These are phyloP conservation scores for Alternaria sp. DNA, from an alignment of 2,329 filamentous ascomycete species.

Conservation along the genomic window DNA sequence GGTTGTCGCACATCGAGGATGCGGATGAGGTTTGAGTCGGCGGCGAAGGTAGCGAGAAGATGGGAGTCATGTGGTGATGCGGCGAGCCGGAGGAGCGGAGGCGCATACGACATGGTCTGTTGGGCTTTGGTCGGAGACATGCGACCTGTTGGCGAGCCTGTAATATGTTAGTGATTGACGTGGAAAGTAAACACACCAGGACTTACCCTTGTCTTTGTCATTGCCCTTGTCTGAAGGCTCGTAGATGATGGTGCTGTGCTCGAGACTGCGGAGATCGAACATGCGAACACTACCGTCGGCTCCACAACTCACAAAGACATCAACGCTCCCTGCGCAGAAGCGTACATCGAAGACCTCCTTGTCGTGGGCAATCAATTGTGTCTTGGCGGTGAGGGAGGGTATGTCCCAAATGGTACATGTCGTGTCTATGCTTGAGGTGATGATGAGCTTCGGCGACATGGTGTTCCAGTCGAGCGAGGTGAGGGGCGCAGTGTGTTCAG, in stretches of 20 bases:
- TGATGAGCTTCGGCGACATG: constrained; percentile 94
- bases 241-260: constrained; percentile 99
- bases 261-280: constrained; percentile 95
- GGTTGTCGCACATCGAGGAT: constrained; percentile 97
- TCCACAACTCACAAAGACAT: constrained; percentile 97
- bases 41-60: constrained; percentile 94
- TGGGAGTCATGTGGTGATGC: constrained; percentile 96
- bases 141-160: constrained; percentile 58
- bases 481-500: constrained; percentile 94
- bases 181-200: neutral
- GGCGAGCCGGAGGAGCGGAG: constrained; percentile 78
- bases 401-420: constrained; percentile 99
- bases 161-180: constrained; percentile 11
- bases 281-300: constrained; percentile 97
- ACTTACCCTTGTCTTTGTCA: constrained; percentile 54
- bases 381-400: constrained; percentile 95
- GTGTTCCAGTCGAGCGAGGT: constrained; percentile 99
- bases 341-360: constrained; percentile 99
- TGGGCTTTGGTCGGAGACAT: constrained; percentile 78
- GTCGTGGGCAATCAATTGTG: constrained; percentile 96
- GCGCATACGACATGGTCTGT: constrained; percentile 71
- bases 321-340: constrained; percentile 97
- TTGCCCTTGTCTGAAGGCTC: constrained; percentile 88
- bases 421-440: constrained; percentile 98
- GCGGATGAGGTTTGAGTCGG: constrained; percentile 89